Percentiles rank a stretch among this genome's conserved stretches.
Evolutionary conservation across 352 stramenopile species (phyloP).

Genomic region (Globisporangium lucens): DNA sequence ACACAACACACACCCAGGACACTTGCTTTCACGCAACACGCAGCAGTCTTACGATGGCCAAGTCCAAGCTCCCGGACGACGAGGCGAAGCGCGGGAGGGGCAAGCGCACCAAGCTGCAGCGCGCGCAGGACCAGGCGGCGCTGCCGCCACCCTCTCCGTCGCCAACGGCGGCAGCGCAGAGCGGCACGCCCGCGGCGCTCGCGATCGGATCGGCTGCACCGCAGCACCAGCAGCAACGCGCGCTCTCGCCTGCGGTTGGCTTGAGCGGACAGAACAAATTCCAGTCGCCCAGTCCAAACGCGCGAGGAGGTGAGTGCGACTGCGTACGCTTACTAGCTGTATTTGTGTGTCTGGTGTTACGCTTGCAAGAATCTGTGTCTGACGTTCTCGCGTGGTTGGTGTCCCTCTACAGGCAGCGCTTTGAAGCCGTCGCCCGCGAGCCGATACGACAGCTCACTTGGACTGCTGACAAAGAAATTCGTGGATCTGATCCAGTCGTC

Average conservation of each 20-base stretch:
- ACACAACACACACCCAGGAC: neutral
- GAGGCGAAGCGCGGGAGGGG: slow-evolving; percentile 61
- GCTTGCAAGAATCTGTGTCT: neutral
- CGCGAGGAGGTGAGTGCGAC: slow-evolving; percentile 25
- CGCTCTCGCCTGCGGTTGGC: slow-evolving; percentile 11
- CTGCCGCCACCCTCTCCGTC: slow-evolving; percentile 16
- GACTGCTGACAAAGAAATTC: slow-evolving; percentile 96
- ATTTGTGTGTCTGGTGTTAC: neutral
- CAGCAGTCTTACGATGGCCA: slow-evolving; percentile 35
- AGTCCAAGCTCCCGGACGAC: slow-evolving; percentile 55
- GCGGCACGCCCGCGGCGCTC: slow-evolving; percentile 4
- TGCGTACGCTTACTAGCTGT: neutral
- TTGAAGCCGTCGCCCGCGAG: slow-evolving; percentile 72
- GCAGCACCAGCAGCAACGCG: slow-evolving; percentile 4
- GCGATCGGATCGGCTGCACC: slow-evolving; percentile 13
- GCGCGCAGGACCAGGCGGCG: slow-evolving; percentile 34
- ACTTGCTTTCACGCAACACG: neutral
- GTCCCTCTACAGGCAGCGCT: slow-evolving; percentile 16
- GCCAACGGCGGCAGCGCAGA: slow-evolving; percentile 7
- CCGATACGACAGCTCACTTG: slow-evolving; percentile 95
- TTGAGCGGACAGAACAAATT: slow-evolving; percentile 30
- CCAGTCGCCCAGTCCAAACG: slow-evolving; percentile 48
- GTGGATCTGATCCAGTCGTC: slow-evolving; percentile 92
- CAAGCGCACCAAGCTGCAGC: slow-evolving; percentile 53
- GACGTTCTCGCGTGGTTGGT: neutral